Conservation (phyloP, 352 stramenopile species). For the Achlya hypogyna region DNA sequence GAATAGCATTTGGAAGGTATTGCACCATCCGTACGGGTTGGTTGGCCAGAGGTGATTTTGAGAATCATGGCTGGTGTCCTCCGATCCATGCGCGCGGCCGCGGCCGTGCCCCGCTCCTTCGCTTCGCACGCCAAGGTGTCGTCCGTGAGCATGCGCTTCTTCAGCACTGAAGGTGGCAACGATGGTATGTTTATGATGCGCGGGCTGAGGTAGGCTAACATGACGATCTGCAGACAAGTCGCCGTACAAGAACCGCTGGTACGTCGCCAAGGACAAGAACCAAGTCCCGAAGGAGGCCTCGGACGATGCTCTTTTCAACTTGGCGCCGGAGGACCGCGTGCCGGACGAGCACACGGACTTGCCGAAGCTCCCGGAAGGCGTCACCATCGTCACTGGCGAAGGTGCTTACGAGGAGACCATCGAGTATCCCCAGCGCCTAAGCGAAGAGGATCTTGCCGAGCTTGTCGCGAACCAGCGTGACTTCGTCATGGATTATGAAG, state of each 20-base stretch:
- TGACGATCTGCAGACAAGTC: background rate
- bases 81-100: background rate
- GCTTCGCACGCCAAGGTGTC: background rate
- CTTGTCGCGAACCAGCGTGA: background rate
- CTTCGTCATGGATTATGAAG: background rate
- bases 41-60: constrained; percentile 11
- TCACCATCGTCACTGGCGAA: background rate
- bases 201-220: background rate
- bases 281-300: background rate
- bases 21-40: background rate
- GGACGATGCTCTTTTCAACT: background rate
- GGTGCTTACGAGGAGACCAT: background rate
- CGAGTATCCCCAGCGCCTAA: background rate
- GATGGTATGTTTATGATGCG: background rate
- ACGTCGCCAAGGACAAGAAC: background rate
- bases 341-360: background rate
- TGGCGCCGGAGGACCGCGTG: background rate
- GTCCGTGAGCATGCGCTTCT: background rate
- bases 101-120: background rate
- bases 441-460: background rate
- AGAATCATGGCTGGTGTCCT: background rate
- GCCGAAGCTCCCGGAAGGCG: background rate
- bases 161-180: background rate
- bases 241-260: constrained; percentile 3
- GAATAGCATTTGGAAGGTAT: background rate